phyloP scores from a whole-genome alignment of 345 rosid species.

The Acer negundo region DNA sequence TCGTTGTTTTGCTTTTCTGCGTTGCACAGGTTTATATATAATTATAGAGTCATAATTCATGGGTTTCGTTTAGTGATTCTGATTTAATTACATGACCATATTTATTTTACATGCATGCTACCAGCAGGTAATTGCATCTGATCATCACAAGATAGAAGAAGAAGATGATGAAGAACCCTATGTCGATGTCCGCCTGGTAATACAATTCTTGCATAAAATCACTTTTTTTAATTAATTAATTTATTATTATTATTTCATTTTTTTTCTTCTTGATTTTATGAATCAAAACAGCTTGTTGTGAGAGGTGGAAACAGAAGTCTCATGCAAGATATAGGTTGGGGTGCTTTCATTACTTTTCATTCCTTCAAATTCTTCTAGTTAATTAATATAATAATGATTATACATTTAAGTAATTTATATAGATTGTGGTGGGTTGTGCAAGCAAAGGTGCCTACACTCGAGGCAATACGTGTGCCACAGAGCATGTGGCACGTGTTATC shows the following conservation, averaged over 20 bases:
- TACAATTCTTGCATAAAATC: neutral
- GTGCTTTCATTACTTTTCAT: neutral
- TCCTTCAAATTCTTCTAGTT: too few species aligned
- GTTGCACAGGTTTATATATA: slow-evolving; percentile 22
- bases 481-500: slow-evolving; percentile 57
- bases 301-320: slow-evolving; percentile 39
- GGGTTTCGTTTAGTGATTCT: neutral
- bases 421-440: slow-evolving; percentile 46
- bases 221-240: neutral
- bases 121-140: slow-evolving; percentile 24
- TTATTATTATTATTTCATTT: too few species aligned
- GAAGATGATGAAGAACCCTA: neutral
- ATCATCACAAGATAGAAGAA: slow-evolving; percentile 16
- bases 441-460: slow-evolving; percentile 46
- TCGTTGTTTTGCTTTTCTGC: slow-evolving; percentile 16
- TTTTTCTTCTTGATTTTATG: neutral
- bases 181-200: slow-evolving; percentile 2
- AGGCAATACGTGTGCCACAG: slow-evolving; percentile 52
- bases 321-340: slow-evolving; percentile 40
- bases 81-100: neutral
- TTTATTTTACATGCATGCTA: neutral
- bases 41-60: neutral
- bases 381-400: too few species aligned
- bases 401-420: too few species aligned
- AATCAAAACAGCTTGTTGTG: slow-evolving; percentile 16